Base-by-base conservation (phyloP, 257 asterid species). In the Primulina huaijiensis region DNA sequence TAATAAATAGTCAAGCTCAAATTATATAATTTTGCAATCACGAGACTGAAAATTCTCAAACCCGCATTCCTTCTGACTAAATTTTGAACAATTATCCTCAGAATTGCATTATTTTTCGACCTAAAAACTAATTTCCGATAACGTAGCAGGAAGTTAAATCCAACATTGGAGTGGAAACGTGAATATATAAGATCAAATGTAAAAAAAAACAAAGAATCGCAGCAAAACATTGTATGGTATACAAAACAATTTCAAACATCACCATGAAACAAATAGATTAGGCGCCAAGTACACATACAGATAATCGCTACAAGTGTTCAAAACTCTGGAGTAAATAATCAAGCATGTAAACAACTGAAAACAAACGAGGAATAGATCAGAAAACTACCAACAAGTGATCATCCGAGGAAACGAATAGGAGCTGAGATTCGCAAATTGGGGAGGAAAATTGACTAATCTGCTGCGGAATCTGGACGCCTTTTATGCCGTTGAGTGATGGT, bases 401-500 rank as follows among this genome's bases (percentile, higher is more conserved):
- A 27, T 66, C 58, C 30, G 30, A 3, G 30, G 30, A 27, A 27
- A 2, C 30, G 30, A 27, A 27, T 27, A 27, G 30, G 30, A 27
- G 17, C 57, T 50, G 20, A 50, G 57, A 50, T 50, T 50, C 21
- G 57, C 21, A 16, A 50, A 14, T 17, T 17, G 65, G 72, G 8
- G 33, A 33, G 21, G 5, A 29, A 27, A 60, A 23, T 29, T 27
- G 76, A 55, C 64, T 35, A 73, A 69, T 62, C 70, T 67, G 56
- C 78, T 72, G 74, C 78, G 69, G 80, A 74, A 71, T 69, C 66
- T 38, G 64, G 60, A 31, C 57, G 55, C 1, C 25, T 29, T 31
- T 66, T 62, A 78, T 65, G 75, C 69, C 78, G 77, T 72, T 50
- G 77, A 70, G 19, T 31, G 19, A 63, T 30, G 77, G 80, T 76